These are phyloP conservation scores for Nicotiana benthamiana DNA, from an alignment of 257 asterid genomes.

Conservation along the genomic window DNA sequence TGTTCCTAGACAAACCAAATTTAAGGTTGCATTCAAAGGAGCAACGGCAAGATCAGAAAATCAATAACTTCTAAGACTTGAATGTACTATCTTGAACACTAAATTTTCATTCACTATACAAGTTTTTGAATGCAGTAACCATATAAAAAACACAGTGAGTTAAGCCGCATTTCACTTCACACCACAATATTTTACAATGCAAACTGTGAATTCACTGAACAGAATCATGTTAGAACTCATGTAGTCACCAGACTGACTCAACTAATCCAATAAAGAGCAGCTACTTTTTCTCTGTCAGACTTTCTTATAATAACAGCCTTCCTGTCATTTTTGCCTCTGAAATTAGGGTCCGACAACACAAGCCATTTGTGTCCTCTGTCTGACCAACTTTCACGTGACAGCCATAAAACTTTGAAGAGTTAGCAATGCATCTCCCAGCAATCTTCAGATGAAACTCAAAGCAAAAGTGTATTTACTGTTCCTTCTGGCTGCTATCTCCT, in stretches of 20 bases:
- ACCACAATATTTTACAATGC: background rate
- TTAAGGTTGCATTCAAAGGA: background rate
- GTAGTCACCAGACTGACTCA: background rate
- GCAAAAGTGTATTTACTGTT: slow-evolving; percentile 16
- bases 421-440: background rate
- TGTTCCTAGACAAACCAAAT: background rate
- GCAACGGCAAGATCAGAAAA: background rate
- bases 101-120: background rate
- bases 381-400: background rate
- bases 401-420: background rate
- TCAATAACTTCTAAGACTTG: background rate
- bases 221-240: background rate
- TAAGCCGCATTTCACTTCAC: background rate
- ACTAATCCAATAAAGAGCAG: background rate
- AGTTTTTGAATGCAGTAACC: background rate
- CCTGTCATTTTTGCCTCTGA: background rate
- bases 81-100: background rate
- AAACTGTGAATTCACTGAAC: background rate
- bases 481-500: slow-evolving; percentile 40
- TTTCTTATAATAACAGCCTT: background rate
- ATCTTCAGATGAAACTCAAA: background rate
- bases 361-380: slow-evolving; percentile 12
- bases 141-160: background rate
- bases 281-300: background rate
- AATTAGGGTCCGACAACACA: slow-evolving; percentile 10